Base-by-base conservation (phyloP, 2,329 filamentous ascomycete genomes). In the Monilinia polystroma region DNA sequence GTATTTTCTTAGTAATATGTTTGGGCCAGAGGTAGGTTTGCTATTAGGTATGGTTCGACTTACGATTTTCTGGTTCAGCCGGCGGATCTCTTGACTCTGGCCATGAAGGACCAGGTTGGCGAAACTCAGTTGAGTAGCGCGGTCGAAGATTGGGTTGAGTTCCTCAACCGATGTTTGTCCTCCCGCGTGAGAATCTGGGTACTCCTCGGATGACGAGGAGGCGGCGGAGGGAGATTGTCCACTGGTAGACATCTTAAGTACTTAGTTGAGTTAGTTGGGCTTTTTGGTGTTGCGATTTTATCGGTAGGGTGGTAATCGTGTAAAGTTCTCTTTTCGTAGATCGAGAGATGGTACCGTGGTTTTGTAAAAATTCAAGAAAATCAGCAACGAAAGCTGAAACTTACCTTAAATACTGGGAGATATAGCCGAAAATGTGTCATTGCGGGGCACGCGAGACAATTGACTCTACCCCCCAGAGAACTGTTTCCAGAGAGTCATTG, bases 311-410 rank as follows among this genome's bases (percentile, higher is more conserved):
- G 23, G n/a, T 6, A 51, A 7, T 26, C 14, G 32, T 6, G 6
- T 35, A 35, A 35, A 26, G 23, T 16, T 26, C 20, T 53, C 26
- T 29, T 29, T 53, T 4, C 51, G 51, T 16, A 53, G 51, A 32
- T 53, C 26, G 51, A 53, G 26, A 32, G 12, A 53, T 53, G 23
- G 26, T 7, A 53, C 12, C 14, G 26, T 45, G 38, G 14, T 41
- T 14, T 58, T 58, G 38, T 45, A 29, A 29, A 45, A 43, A 2
- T 32, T 58, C 8, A 45, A 43, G 29, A 29, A 20, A 20, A 20
- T 58, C 55, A 18, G 55, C 23, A 29, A 38, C 14, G 23, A 45
- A 43, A 45, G 41, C 23, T 58, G 55, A 58, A 58, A 35, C 26
- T 29, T 45, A 43, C 16, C 14, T 26, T 57, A 11, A 45, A 57